These are phyloP conservation scores for Torulaspora microellipsoides DNA, from an alignment of 805 yeast species.

Conservation along the genomic window DNA sequence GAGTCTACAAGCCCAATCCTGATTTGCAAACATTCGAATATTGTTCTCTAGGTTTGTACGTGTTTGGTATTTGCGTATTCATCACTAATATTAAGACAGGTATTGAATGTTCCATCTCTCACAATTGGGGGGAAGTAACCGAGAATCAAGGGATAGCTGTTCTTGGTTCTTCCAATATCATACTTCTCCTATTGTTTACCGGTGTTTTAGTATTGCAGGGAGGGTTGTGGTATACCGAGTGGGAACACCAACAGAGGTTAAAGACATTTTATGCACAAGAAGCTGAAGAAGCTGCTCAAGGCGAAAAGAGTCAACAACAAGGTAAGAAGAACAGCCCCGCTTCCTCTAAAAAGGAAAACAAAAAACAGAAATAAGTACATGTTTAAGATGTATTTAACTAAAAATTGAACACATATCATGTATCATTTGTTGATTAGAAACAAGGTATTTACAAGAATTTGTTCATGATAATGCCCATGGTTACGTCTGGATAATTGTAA, in stretches of 20 bases:
- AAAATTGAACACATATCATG: not conserved
- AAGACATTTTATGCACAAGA: slow-evolving; percentile 33
- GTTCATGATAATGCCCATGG: not conserved
- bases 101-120: slow-evolving; percentile 57
- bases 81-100: slow-evolving; percentile 85
- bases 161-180: slow-evolving; percentile 81
- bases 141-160: slow-evolving; percentile 82
- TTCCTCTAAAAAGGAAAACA: not conserved
- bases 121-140: slow-evolving; percentile 93
- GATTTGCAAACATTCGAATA: slow-evolving; percentile 88
- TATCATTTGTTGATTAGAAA: not conserved
- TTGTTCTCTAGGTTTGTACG: slow-evolving; percentile 69
- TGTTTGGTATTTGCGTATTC: slow-evolving; percentile 72
- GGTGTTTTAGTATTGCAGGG: slow-evolving; percentile 85
- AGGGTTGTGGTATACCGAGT: slow-evolving; percentile 83
- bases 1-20: slow-evolving; percentile 81
- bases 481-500: not conserved
- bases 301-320: slow-evolving; percentile 10
- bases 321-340: slow-evolving; percentile 8
- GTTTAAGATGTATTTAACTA: no score
- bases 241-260: slow-evolving; percentile 45
- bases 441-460: slow-evolving; percentile 13
- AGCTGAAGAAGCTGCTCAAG: slow-evolving; percentile 18
- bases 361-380: slow-evolving; percentile 5
- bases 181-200: slow-evolving; percentile 61